Base-by-base conservation (phyloP, 805 yeast genomes). In the Saturnispora quitensis region DNA sequence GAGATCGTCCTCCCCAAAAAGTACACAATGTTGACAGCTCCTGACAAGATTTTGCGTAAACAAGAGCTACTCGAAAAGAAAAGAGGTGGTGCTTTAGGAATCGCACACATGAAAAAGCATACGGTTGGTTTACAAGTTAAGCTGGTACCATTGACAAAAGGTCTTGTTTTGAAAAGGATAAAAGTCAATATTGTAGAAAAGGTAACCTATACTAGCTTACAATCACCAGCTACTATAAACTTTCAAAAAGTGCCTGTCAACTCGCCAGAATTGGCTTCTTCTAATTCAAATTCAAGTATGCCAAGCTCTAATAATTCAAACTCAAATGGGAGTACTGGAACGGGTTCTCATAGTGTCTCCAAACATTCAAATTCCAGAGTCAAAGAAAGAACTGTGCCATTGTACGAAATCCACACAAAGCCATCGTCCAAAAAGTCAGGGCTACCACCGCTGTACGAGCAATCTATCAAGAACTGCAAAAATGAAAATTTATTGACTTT, bases 1-100 rank as follows among this genome's bases (percentile, higher is more conserved):
- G 84, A 84, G 56, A 74, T 86, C 15, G 77, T 89, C 0, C 75
- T 86, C 53, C 89, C 90, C 0, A 75, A 75, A 53, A 86, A 86
- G 60, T 86, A 74, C 63, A 78, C 85, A 10, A 73, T 86, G 1
- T 66, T 86, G 46, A 85, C 86, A 3, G 73, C 81, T 12, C 57
- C 58, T n/a, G 40, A 43, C 2, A 25, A 28, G 20, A 25, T 56
- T 4, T 9, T 40, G 6, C 36, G 51, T 5, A 35, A 43, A 17
- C 48, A 53, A 42, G 45, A 53, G 28, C 24, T 38, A 17, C 45
- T 46, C 36, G 48, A 49, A n/a, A 50, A 24, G 36, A 45, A 45
- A 20, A 40, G 20, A 28, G 46, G 47, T 17, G 22, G 43, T 12
- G 80, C 76, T 47, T 70, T 68, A 4, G 38, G 53, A 8, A 55